These are phyloP conservation scores for Coemansia sp. DNA, from an alignment of 192 early-diverging fungal genomes.

Conservation along the genomic window DNA sequence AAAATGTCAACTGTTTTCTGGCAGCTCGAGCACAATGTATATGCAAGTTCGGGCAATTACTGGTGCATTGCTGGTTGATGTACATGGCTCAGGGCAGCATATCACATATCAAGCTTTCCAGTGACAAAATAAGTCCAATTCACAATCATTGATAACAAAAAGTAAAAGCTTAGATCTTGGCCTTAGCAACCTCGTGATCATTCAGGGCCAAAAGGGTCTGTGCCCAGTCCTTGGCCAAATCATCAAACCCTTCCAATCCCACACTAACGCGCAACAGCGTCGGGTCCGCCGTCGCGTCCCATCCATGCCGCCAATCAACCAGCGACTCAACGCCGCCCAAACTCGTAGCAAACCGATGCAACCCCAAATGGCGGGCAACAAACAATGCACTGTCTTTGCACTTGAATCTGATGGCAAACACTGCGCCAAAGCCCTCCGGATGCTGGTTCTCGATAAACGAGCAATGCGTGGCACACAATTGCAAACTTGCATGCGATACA, in stretches of 20 bases:
- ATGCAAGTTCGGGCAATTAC: too few species aligned
- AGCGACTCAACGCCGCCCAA: conserved; percentile 68
- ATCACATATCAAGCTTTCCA: too few species aligned
- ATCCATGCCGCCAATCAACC: conserved; percentile 64
- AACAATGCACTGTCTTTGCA: conserved; percentile 53
- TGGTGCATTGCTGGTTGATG: too few species aligned
- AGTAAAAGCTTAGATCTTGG: conserved; percentile 6
- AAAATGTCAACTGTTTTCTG: too few species aligned
- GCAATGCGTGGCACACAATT: conserved; percentile 14
- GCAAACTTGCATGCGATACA: conserved; percentile 45
- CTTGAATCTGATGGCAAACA: conserved; percentile 53
- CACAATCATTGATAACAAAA: neutral
- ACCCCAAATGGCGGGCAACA: conserved; percentile 41
- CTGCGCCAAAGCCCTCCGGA: conserved; percentile 44
- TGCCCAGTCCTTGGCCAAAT: conserved; percentile 62
- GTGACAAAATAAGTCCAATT: neutral
- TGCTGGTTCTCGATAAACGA: conserved; percentile 40
- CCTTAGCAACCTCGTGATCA: conserved; percentile 12
- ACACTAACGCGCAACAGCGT: conserved; percentile 63
- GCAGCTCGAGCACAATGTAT: too few species aligned
- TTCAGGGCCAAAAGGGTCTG: conserved; percentile 53
- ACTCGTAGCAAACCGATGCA: conserved; percentile 62
- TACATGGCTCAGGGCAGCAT: too few species aligned
- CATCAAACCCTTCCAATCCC: conserved; percentile 67
- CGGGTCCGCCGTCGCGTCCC: conserved; percentile 48